phyloP scores from a whole-genome alignment of 176 grass and related monocot species.

The Bromus sterilis region DNA sequence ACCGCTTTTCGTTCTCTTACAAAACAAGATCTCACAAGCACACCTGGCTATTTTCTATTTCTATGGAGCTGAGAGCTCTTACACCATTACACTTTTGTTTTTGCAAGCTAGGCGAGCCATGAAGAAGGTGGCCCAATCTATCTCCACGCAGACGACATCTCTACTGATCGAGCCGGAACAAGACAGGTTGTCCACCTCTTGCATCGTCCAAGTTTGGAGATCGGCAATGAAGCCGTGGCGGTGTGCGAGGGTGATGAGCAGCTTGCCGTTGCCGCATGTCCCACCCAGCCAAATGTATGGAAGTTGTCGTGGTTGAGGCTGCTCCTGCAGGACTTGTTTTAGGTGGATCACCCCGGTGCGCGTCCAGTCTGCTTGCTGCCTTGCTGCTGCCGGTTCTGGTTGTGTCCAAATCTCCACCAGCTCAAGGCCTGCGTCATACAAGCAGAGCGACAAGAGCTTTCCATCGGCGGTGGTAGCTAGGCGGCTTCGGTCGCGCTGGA shows the following conservation, averaged over 20 bases:
- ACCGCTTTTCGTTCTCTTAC: no score
- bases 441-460: neutral
- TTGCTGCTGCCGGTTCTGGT: no score
- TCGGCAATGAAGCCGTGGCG: neutral
- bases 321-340: neutral
- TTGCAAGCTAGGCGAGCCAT: neutral
- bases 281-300: neutral
- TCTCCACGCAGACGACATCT: neutral
- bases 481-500: neutral
- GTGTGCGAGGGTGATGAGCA: neutral
- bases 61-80: no score
- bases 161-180: neutral
- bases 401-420: neutral
- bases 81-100: no score
- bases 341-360: neutral
- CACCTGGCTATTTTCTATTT: no score
- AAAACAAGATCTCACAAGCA: no score
- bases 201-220: neutral
- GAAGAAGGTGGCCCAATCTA: conserved; percentile 3
- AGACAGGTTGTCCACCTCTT: neutral
- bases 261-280: neutral
- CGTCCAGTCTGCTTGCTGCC: neutral
- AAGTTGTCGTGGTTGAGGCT: neutral
- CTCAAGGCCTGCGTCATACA: neutral
- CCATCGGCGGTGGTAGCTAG: neutral